These are phyloP conservation scores for Corynespora cassiicola DNA, from an alignment of 2,329 filamentous ascomycete genomes.

Conservation along the genomic window DNA sequence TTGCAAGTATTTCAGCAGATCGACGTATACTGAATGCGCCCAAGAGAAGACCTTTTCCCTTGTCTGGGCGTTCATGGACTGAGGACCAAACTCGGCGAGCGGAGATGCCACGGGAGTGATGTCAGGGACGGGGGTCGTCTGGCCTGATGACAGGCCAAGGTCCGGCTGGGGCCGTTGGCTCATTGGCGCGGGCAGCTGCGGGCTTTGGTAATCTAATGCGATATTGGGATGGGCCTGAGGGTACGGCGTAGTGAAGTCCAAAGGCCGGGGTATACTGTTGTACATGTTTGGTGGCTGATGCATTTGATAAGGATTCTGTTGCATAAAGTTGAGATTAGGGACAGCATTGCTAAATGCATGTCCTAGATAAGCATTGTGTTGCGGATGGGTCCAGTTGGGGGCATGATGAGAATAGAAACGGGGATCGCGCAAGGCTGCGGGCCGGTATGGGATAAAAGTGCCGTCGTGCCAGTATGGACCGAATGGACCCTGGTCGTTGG, in stretches of 20 bases:
- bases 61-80: slow-evolving; percentile 50
- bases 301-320: slow-evolving; percentile 30
- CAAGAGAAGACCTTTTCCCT: slow-evolving; percentile 54
- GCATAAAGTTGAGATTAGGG: slow-evolving; percentile 31
- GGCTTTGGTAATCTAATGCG: slow-evolving; percentile 35
- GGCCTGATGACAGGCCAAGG: slow-evolving; percentile 27
- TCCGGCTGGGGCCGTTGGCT: slow-evolving; percentile 31
- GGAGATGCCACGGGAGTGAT: slow-evolving; percentile 23
- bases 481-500: slow-evolving; percentile 48
- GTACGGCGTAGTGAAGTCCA: slow-evolving; percentile 33
- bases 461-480: slow-evolving; percentile 52
- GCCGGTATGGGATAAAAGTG: slow-evolving; percentile 48
- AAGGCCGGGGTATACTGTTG: slow-evolving; percentile 24
- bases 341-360: slow-evolving; percentile 34
- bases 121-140: slow-evolving; percentile 34
- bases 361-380: slow-evolving; percentile 32
- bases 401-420: slow-evolving; percentile 40
- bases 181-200: slow-evolving; percentile 21
- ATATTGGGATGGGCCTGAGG: slow-evolving; percentile 29
- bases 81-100: slow-evolving; percentile 46
- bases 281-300: slow-evolving; percentile 32
- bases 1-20: slow-evolving; percentile 56
- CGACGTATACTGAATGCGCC: slow-evolving; percentile 56
- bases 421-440: slow-evolving; percentile 49
- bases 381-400: slow-evolving; percentile 38